Evolutionary conservation across 2,329 filamentous ascomycete genomes (phyloP).

Genomic region (Xylariales sp.): DNA sequence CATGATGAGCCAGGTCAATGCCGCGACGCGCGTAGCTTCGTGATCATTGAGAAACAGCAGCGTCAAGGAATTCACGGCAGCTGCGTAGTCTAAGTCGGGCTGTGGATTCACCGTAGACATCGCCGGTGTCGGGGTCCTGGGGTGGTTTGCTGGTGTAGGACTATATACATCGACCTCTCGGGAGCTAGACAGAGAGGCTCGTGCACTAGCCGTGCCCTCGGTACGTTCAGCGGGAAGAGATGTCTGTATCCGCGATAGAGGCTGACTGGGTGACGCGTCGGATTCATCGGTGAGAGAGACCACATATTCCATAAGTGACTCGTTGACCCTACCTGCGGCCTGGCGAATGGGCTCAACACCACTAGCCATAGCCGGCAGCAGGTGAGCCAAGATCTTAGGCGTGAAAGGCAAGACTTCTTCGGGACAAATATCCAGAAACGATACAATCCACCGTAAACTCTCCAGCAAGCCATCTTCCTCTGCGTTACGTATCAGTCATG

Average conservation of each 20-base stretch:
- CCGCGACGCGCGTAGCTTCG: constrained; percentile 93
- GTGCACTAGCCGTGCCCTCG: constrained; percentile 62
- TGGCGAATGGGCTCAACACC: constrained; percentile 89
- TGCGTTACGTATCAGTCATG: constrained; percentile 50
- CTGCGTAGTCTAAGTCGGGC: constrained; percentile 91
- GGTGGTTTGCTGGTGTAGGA: constrained; percentile 63
- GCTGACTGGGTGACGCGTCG: constrained; percentile 52
- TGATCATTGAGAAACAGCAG: constrained; percentile 96
- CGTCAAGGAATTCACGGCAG: constrained; percentile 92
- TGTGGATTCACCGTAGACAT: constrained; percentile 58
- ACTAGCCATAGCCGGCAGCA: constrained; percentile 93
- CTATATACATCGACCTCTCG: constrained; percentile 65
- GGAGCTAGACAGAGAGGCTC: constrained; percentile 64
- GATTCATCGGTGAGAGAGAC: constrained; percentile 85
- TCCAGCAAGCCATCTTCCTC: constrained; percentile 94
- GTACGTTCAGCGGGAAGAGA: constrained; percentile 58
- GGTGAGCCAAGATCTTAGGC: constrained; percentile 88
- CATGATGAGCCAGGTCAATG: constrained; percentile 97
- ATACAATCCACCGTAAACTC: constrained; percentile 93
- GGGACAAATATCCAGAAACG: constrained; percentile 95
- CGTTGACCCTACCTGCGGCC: constrained; percentile 89
- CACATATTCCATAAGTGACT: constrained; percentile 91
- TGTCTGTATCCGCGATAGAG: constrained; percentile 55
- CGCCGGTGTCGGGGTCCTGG: constrained; percentile 59
- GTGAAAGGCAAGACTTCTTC: constrained; percentile 97